phyloP scores from a whole-genome alignment of 2,329 filamentous ascomycete genomes.

The Phyllosticta citrichinensis region DNA sequence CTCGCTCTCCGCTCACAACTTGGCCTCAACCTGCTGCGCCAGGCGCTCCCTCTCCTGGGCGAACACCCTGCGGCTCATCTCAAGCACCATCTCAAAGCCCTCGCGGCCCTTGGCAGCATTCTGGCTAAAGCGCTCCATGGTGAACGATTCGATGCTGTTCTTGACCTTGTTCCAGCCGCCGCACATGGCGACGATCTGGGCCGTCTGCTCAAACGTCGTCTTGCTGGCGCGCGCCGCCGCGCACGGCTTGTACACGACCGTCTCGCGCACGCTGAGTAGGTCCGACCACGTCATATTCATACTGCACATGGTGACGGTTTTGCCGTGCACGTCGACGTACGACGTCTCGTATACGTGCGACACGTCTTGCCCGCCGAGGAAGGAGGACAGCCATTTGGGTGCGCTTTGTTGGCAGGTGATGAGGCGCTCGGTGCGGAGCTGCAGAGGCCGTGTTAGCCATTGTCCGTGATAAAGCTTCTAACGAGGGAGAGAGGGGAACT shows the following conservation, averaged over 20 bases:
- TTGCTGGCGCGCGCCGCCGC: slow-evolving; percentile 38
- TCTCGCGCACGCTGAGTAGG: slow-evolving; percentile 84
- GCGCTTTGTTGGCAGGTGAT: slow-evolving; percentile 56
- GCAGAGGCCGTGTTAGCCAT: background rate
- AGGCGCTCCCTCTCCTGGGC: slow-evolving; percentile 70
- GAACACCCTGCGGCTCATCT: slow-evolving; percentile 86
- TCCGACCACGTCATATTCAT: slow-evolving; percentile 92
- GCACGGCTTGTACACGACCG: slow-evolving; percentile 69
- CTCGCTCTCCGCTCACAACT: slow-evolving; percentile 16
- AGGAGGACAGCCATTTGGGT: slow-evolving; percentile 68
- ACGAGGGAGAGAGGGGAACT: slow-evolving; percentile 22
- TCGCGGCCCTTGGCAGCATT: slow-evolving; percentile 86
- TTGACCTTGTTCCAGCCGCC: slow-evolving; percentile 96
- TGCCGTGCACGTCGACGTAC: slow-evolving; percentile 74
- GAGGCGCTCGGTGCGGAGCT: slow-evolving; percentile 62
- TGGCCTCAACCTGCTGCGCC: slow-evolving; percentile 22
- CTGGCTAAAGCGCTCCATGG: slow-evolving; percentile 79
- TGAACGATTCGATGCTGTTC: slow-evolving; percentile 89
- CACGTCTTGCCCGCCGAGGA: slow-evolving; percentile 71
- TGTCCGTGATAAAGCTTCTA: slow-evolving; percentile 2
- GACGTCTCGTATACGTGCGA: slow-evolving; percentile 91
- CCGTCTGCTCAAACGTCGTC: slow-evolving; percentile 81
- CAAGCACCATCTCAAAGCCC: slow-evolving; percentile 88
- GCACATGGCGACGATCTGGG: slow-evolving; percentile 85
- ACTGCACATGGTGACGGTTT: slow-evolving; percentile 93